phyloP scores from a whole-genome alignment of 768 basidiomycete species.

The Clitopilus hobsonii region DNA sequence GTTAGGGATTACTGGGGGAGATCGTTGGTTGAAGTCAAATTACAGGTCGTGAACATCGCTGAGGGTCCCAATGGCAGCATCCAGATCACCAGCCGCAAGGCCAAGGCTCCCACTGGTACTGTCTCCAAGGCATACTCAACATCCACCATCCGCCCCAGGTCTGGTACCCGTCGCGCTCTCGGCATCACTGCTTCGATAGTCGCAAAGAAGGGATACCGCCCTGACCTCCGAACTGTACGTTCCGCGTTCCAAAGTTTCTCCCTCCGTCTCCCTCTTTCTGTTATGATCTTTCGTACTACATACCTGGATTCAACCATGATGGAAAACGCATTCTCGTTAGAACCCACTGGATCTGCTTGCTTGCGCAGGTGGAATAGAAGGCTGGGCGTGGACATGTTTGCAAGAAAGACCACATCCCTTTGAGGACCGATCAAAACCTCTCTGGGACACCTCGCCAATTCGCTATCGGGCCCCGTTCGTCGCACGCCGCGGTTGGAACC shows the following conservation, averaged over 20 bases:
- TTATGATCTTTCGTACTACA: slow-evolving; percentile 9
- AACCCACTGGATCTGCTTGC: slow-evolving; percentile 75
- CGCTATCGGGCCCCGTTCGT: slow-evolving; percentile 77
- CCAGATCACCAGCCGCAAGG: slow-evolving; percentile 61
- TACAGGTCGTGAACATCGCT: slow-evolving; percentile 61
- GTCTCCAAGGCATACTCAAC: slow-evolving; percentile 46
- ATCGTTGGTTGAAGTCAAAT: slow-evolving; percentile 1
- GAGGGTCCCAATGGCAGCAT: slow-evolving; percentile 48
- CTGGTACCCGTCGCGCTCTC: slow-evolving; percentile 65
- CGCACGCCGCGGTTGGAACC: slow-evolving; percentile 50
- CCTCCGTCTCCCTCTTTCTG: slow-evolving; percentile 8
- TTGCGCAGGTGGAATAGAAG: slow-evolving; percentile 52
- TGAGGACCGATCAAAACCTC: slow-evolving; percentile 57
- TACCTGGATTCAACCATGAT: slow-evolving; percentile 6
- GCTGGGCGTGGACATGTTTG: slow-evolving; percentile 94
- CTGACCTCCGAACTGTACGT: slow-evolving; percentile 74
- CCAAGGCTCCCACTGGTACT: slow-evolving; percentile 46
- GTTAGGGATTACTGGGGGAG: not conserved
- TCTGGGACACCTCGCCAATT: slow-evolving; percentile 54
- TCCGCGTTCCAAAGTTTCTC: slow-evolving; percentile 4
- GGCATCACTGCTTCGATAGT: slow-evolving; percentile 52
- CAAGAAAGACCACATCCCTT: slow-evolving; percentile 55
- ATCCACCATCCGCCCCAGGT: slow-evolving; percentile 57
- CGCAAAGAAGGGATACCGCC: slow-evolving; percentile 68
- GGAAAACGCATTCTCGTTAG: slow-evolving; percentile 81